A percentile compares a stretch with the other conserved stretches of the same genome.
Evolutionary conservation across 345 rosid genomes (phyloP).

Genomic region (Moricandia moricandioides): DNA sequence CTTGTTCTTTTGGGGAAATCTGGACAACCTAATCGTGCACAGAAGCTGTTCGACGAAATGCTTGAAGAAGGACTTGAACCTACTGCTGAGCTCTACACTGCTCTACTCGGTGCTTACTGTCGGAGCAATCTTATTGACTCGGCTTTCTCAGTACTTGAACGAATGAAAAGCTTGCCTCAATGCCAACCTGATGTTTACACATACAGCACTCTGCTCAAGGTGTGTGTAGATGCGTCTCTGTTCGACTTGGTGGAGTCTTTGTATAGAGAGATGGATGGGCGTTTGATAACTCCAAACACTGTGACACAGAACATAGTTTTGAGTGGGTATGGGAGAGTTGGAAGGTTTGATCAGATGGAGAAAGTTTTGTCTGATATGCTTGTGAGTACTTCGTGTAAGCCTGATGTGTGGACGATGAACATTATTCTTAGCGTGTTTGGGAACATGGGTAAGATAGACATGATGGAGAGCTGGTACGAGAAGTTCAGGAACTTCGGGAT

Average conservation of each 20-base stretch:
- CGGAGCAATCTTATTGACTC: slow-evolving; percentile 60
- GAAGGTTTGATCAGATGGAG: slow-evolving; percentile 84
- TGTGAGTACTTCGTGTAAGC: slow-evolving; percentile 56
- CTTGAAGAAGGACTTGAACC: slow-evolving; percentile 73
- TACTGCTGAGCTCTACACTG: slow-evolving; percentile 71
- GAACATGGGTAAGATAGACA: slow-evolving; percentile 71
- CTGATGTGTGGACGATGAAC: slow-evolving; percentile 97
- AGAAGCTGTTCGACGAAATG: slow-evolving; percentile 74
- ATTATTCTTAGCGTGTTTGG: slow-evolving; percentile 78
- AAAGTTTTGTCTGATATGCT: slow-evolving; percentile 71
- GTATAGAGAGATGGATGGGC: slow-evolving; percentile 66
- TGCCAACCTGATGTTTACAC: slow-evolving; percentile 86
- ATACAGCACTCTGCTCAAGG: slow-evolving; percentile 72
- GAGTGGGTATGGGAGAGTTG: slow-evolving; percentile 81
- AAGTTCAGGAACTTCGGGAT: slow-evolving; percentile 76
- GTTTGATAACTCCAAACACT: slow-evolving; percentile 66
- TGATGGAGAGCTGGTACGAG: slow-evolving; percentile 93
- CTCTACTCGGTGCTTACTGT: slow-evolving; percentile 70
- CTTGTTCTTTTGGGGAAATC: slow-evolving; percentile 69
- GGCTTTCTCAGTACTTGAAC: slow-evolving; percentile 58
- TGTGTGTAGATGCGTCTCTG: slow-evolving; percentile 56
- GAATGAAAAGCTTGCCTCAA: slow-evolving; percentile 64
- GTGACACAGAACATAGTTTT: slow-evolving; percentile 85
- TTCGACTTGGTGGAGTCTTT: slow-evolving; percentile 64
- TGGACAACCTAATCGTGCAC: slow-evolving; percentile 65